Conservation (phyloP, 129 eudicot genomes). For the Helianthus tuberosus region DNA sequence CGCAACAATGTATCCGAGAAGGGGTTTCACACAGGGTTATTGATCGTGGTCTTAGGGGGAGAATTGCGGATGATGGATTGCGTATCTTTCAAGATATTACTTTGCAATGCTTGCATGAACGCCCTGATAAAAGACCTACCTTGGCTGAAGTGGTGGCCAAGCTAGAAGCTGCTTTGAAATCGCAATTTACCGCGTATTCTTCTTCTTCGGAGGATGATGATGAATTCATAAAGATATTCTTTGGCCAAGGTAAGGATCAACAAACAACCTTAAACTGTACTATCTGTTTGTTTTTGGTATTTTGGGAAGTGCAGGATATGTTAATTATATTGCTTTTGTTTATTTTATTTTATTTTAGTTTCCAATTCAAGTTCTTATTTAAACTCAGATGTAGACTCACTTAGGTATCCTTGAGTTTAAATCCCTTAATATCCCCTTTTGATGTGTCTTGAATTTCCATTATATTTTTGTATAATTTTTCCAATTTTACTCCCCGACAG, state of each 20-base stretch:
- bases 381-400: neutral
- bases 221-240: neutral
- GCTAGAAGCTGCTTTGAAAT: neutral
- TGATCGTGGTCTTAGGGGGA: conserved; percentile 1
- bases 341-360: neutral
- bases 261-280: too few relatives aligned
- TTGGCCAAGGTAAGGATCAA: neutral
- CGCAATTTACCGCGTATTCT: neutral
- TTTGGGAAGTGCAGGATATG: too few relatives aligned
- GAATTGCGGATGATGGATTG: conserved; percentile 5
- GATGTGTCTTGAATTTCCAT: neutral
- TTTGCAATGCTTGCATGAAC: conserved; percentile 2
- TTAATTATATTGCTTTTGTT: neutral
- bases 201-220: neutral
- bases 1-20: neutral
- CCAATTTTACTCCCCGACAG: neutral
- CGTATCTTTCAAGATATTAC: neutral
- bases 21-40: neutral
- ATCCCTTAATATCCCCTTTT: neutral
- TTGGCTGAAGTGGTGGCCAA: conserved; percentile 1
- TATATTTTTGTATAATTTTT: neutral
- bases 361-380: neutral
- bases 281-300: too few relatives aligned
- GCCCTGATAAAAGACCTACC: neutral
- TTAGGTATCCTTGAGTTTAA: neutral